Conservation (phyloP, 305 asterid genomes). For the Fraxinus floribunda region DNA sequence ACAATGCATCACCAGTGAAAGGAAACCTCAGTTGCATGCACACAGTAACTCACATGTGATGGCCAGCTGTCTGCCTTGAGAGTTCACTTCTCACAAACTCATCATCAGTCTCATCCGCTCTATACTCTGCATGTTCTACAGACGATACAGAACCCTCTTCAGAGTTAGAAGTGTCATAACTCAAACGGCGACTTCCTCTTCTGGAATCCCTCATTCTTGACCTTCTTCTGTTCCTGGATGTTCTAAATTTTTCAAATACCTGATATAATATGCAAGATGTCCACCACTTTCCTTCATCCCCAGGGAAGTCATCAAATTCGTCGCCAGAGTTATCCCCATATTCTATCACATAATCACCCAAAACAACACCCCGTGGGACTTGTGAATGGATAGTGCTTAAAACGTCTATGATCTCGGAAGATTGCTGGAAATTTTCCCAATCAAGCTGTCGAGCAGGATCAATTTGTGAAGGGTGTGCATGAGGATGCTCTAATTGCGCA, state of each 20-base stretch:
- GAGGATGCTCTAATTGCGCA: slow-evolving; percentile 68
- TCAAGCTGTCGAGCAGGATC: slow-evolving; percentile 83
- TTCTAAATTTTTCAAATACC: slow-evolving; percentile 64
- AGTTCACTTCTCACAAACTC: slow-evolving; percentile 47
- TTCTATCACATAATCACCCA: slow-evolving; percentile 86
- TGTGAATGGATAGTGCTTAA: slow-evolving; percentile 77
- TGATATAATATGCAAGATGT: slow-evolving; percentile 78
- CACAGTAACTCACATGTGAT: slow-evolving; percentile 50
- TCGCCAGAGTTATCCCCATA: slow-evolving; percentile 79
- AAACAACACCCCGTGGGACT: slow-evolving; percentile 72
- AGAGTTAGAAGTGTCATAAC: slow-evolving; percentile 63
- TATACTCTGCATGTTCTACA: slow-evolving; percentile 56
- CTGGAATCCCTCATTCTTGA: slow-evolving; percentile 58
- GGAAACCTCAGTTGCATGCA: background rate
- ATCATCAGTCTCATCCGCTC: slow-evolving; percentile 57
- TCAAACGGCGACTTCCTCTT: slow-evolving; percentile 55
- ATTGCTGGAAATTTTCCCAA: slow-evolving; percentile 88
- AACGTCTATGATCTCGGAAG: slow-evolving; percentile 79
- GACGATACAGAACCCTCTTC: slow-evolving; percentile 79
- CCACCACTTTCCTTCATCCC: slow-evolving; percentile 71
- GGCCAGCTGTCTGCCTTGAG: slow-evolving; percentile 55
- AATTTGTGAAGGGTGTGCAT: slow-evolving; percentile 65
- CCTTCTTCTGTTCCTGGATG: slow-evolving; percentile 76
- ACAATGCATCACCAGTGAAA: background rate
- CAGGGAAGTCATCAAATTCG: slow-evolving; percentile 62